Evolutionary conservation across 345 rosid genomes (phyloP).

Genomic region (thale cress (Arabidopsis thaliana)): TAIR10.1 NC_003070.9:10059001-10059500

Average conservation of each 20-base stretch:
- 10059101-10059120: conserved; percentile 12
- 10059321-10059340: background rate
- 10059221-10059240: background rate
- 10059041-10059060: background rate
- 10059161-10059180: conserved; percentile 27
- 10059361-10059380: background rate
- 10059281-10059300: background rate
- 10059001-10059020: background rate
- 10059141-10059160: background rate
- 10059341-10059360: background rate
- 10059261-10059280: conserved; percentile 12
- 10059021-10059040: background rate
- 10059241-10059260: conserved; percentile 1
- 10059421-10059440: too few relatives aligned
- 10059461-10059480: background rate
- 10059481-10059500: background rate
- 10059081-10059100: background rate
- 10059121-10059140: background rate
- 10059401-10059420: too few relatives aligned
- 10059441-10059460: background rate
- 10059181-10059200: background rate
- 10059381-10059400: too few relatives aligned
- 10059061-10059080: background rate
- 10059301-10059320: background rate
- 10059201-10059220: background rate